A percentile compares a stretch with the other conserved stretches of the same genome.
These are phyloP conservation scores for Geosiphon pyriformis DNA, from an alignment of 192 early-diverging fungal species.

Conservation along the genomic window DNA sequence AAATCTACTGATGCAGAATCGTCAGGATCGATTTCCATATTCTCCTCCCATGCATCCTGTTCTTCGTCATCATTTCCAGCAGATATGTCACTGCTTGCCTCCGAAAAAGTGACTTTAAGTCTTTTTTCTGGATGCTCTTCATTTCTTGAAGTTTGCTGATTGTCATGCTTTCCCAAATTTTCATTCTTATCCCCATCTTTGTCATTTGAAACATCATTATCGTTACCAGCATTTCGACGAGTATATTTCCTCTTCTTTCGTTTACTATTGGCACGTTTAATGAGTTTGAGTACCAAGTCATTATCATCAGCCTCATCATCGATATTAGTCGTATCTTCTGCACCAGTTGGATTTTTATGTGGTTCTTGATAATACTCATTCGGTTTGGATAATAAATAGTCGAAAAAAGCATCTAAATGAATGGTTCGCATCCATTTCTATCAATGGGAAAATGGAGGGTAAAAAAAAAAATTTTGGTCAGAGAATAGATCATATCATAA, in stretches of 20 bases:
- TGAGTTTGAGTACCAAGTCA: slow-evolving; percentile 21
- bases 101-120: background rate
- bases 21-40: background rate
- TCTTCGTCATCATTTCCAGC: slow-evolving; percentile 14
- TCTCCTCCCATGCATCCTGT: background rate
- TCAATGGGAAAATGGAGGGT: background rate
- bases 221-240: slow-evolving; percentile 7
- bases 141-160: background rate
- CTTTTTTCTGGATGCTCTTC: slow-evolving; percentile 1
- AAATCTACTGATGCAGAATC: background rate
- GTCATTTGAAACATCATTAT: background rate
- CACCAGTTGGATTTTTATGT: slow-evolving; percentile 14
- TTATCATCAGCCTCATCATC: slow-evolving; percentile 4
- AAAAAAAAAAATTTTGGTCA: too few species aligned
- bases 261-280: slow-evolving; percentile 23
- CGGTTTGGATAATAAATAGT: slow-evolving; percentile 13
- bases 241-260: slow-evolving; percentile 19
- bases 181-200: background rate
- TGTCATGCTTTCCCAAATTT: too few species aligned
- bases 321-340: background rate
- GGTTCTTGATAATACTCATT: slow-evolving; percentile 21
- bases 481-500: too few species aligned
- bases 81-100: background rate
- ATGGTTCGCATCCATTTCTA: slow-evolving; percentile 24
- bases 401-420: slow-evolving; percentile 21